phyloP scores from a whole-genome alignment of 345 rosid genomes.

The Mercurialis annua region DNA sequence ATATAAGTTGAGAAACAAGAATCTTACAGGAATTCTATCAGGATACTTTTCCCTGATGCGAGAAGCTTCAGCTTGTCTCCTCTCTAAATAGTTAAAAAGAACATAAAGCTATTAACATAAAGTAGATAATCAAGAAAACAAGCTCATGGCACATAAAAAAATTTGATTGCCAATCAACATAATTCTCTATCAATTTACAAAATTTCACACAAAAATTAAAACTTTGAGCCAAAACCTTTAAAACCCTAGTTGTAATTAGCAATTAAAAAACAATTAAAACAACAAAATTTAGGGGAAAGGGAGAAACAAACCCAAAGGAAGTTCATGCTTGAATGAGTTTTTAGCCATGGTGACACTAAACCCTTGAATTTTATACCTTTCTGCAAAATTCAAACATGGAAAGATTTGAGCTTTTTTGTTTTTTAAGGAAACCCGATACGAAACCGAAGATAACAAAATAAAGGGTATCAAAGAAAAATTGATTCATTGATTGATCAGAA shows the following conservation, averaged over 20 bases:
- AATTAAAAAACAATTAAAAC: background rate
- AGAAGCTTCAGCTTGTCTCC: slow-evolving; percentile 74
- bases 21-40: slow-evolving; percentile 81
- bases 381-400: slow-evolving; percentile 51
- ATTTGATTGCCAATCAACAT: background rate
- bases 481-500: slow-evolving; percentile 19
- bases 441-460: slow-evolving; percentile 6
- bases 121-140: background rate
- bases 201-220: background rate
- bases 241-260: background rate
- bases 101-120: background rate
- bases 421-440: slow-evolving; percentile 38
- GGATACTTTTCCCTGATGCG: slow-evolving; percentile 88
- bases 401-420: slow-evolving; percentile 12
- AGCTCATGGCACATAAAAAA: too few species aligned
- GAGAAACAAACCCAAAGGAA: slow-evolving; percentile 56
- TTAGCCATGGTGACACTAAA: slow-evolving; percentile 47
- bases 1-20: slow-evolving; percentile 1
- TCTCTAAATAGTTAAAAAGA: slow-evolving; percentile 40
- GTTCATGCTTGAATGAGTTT: slow-evolving; percentile 61
- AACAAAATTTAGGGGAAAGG: background rate
- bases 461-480: slow-evolving; percentile 18
- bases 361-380: slow-evolving; percentile 20
- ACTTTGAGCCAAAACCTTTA: background rate
- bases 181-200: background rate